These are phyloP conservation scores for Cutaneotrichosporon sp. DNA, from an alignment of 1,284 basidiomycete species.

Conservation along the genomic window DNA sequence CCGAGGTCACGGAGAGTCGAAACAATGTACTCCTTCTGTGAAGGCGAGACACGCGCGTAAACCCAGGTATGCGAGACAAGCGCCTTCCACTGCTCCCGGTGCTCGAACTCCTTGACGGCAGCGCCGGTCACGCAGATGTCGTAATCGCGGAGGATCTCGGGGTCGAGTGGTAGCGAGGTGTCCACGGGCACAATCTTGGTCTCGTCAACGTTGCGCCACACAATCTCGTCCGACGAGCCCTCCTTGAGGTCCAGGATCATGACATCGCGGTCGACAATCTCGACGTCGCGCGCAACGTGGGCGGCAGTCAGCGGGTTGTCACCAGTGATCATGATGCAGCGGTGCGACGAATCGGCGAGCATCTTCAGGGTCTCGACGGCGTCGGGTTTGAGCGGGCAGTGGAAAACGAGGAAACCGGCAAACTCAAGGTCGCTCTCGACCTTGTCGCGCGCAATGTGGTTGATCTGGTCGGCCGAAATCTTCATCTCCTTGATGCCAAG, in stretches of 20 bases:
- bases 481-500: slow-evolving; percentile 81
- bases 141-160: slow-evolving; percentile 72
- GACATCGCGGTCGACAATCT: slow-evolving; percentile 89
- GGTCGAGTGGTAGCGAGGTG: slow-evolving; percentile 71
- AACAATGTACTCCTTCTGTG: slow-evolving; percentile 90
- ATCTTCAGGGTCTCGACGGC: slow-evolving; percentile 84
- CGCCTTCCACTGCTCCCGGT: slow-evolving; percentile 62
- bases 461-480: slow-evolving; percentile 71
- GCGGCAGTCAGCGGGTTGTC: slow-evolving; percentile 94
- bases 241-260: slow-evolving; percentile 87
- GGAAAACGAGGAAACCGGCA: slow-evolving; percentile 92
- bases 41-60: slow-evolving; percentile 92
- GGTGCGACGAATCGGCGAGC: slow-evolving; percentile 88
- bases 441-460: slow-evolving; percentile 71
- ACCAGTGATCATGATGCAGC: slow-evolving; percentile 98
- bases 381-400: slow-evolving; percentile 91
- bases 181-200: slow-evolving; percentile 78
- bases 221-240: slow-evolving; percentile 71
- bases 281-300: slow-evolving; percentile 89
- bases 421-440: slow-evolving; percentile 77
- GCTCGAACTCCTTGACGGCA: slow-evolving; percentile 79
- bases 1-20: slow-evolving; percentile 82
- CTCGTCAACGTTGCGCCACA: slow-evolving; percentile 91
- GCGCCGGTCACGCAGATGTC: slow-evolving; percentile 93
- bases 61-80: slow-evolving; percentile 94